Conservation (phyloP, 768 basidiomycete genomes). For the Tricholoma sp. region DNA sequence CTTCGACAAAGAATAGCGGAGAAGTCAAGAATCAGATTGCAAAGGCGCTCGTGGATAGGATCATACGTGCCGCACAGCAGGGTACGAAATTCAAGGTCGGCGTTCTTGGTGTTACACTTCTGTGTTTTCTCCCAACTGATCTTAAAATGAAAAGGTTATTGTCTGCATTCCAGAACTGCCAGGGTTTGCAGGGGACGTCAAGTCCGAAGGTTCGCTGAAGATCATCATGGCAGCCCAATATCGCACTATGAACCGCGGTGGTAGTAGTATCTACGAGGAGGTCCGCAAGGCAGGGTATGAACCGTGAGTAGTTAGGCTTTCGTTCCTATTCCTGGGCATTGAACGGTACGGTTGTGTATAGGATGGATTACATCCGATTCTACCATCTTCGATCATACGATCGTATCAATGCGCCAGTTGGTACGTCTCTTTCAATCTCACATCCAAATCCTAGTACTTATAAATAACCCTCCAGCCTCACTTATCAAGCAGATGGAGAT, state of each 20-base stretch:
- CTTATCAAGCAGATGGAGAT: slow-evolving; percentile 71
- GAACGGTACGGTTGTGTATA: slow-evolving; percentile 19
- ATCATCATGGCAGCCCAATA: slow-evolving; percentile 88
- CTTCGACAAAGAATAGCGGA: slow-evolving; percentile 57
- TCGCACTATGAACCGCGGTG: slow-evolving; percentile 87
- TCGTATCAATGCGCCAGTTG: slow-evolving; percentile 73
- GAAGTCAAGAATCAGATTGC: slow-evolving; percentile 83
- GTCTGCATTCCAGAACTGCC: slow-evolving; percentile 89
- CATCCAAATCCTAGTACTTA: background rate
- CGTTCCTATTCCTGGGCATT: background rate
- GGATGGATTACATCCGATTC: slow-evolving; percentile 83
- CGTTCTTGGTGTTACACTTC: background rate
- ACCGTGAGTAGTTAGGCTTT: slow-evolving; percentile 47
- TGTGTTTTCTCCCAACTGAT: background rate
- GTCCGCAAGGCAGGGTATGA: slow-evolving; percentile 73
- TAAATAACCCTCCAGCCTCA: slow-evolving; percentile 8
- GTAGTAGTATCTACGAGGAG: slow-evolving; percentile 80
- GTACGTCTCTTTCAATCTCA: slow-evolving; percentile 28
- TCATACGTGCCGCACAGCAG: slow-evolving; percentile 70
- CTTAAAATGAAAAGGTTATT: slow-evolving; percentile 50
- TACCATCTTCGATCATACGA: slow-evolving; percentile 93
- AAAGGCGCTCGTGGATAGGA: slow-evolving; percentile 75
- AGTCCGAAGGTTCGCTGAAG: slow-evolving; percentile 56
- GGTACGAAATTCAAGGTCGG: slow-evolving; percentile 74
- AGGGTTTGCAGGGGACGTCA: slow-evolving; percentile 82